These are phyloP conservation scores for Ustanciosporium gigantosporum DNA, from an alignment of 1,284 basidiomycete species.

Conservation along the genomic window DNA sequence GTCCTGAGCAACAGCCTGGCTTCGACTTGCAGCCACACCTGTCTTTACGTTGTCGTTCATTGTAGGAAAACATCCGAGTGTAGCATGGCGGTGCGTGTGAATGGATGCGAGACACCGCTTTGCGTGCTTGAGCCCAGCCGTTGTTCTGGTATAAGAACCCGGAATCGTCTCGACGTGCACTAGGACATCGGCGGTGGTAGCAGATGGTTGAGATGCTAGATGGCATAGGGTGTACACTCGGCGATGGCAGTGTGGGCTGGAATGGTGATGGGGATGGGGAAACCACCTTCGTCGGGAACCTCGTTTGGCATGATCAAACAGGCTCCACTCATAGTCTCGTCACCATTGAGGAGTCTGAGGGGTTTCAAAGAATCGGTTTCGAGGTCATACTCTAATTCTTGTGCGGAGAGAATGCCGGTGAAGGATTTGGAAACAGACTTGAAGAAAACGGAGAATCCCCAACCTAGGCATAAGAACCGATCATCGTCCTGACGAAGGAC, in stretches of 20 bases:
- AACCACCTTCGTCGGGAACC: slow-evolving; percentile 1
- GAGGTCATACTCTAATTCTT: not conserved
- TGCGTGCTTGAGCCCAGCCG: no score
- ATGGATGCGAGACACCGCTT: no score
- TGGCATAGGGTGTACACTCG: not conserved
- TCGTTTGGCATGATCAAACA: slow-evolving; percentile 3
- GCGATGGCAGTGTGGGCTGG: slow-evolving; percentile 2
- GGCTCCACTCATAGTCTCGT: slow-evolving; percentile 1
- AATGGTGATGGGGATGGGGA: slow-evolving; percentile 3
- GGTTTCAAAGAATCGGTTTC: not conserved
- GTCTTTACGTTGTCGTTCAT: no score
- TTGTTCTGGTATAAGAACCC: no score
- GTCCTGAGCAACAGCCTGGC: no score
- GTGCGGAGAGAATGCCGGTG: not conserved
- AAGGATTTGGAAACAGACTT: not conserved
- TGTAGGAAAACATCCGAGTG: no score
- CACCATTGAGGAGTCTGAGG: not conserved
- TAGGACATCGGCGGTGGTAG: no score
- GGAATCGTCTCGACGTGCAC: no score
- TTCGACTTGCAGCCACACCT: no score
- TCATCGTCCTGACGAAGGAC: not conserved
- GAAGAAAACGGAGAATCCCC: not conserved
- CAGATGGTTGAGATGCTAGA: no score
- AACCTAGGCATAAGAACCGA: not conserved
- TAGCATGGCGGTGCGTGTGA: no score